phyloP scores from a whole-genome alignment of 108 stramenopile species.

The Chaetoceros tenuissimus region DNA sequence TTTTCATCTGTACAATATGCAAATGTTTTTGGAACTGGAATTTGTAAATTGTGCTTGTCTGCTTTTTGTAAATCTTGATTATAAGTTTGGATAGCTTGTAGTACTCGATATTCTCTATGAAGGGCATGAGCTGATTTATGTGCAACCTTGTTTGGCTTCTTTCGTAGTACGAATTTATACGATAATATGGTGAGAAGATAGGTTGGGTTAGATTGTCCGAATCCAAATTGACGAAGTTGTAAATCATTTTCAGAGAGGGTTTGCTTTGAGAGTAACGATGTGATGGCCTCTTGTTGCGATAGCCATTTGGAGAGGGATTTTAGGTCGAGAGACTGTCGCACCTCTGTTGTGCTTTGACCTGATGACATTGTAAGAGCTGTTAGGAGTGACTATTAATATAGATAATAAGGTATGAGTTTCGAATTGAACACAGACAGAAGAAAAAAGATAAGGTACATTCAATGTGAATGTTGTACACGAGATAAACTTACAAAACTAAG shows the following conservation, averaged over 20 bases:
- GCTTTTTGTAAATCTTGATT: constrained; percentile 19
- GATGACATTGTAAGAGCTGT: neutral
- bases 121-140: constrained; percentile 91
- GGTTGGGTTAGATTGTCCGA: constrained; percentile 96
- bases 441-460: too few relatives aligned
- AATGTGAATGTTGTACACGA: too few relatives aligned
- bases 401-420: too few relatives aligned
- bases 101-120: constrained; percentile 90
- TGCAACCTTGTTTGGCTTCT: constrained; percentile 76
- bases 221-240: constrained; percentile 71
- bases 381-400: neutral
- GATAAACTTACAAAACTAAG: too few relatives aligned
- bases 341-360: constrained; percentile 25
- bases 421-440: too few relatives aligned
- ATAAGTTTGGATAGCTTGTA: constrained; percentile 57
- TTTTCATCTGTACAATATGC: constrained; percentile 71
- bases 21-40: constrained; percentile 81
- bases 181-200: constrained; percentile 54
- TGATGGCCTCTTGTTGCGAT: constrained; percentile 14
- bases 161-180: constrained; percentile 63
- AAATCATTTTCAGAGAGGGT: constrained; percentile 9
- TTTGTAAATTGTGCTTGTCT: constrained; percentile 14
- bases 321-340: constrained; percentile 47
- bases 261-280: constrained; percentile 5
- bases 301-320: constrained; percentile 44